Conservation (phyloP, 441 rosid genomes). For the Populus trichocarpa region DNA sequence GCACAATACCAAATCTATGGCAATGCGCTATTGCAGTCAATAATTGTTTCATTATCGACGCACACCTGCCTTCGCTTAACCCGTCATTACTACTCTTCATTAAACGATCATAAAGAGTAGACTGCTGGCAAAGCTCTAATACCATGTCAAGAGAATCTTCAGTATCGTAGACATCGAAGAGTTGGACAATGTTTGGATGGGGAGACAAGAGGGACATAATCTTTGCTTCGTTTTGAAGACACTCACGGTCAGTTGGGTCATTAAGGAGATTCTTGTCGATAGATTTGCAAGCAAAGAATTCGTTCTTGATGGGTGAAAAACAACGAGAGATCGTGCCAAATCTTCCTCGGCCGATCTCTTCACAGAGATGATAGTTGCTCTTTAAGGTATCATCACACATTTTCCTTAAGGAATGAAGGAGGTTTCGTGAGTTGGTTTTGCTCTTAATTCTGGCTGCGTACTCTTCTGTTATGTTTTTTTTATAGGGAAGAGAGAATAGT, state of each 20-base stretch:
- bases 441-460: not conserved
- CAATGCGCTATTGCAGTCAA: slow-evolving; percentile 48
- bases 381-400: slow-evolving; percentile 40
- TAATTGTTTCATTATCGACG: slow-evolving; percentile 35
- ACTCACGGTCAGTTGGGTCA: slow-evolving; percentile 70
- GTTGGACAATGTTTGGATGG: slow-evolving; percentile 59
- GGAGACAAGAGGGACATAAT: slow-evolving; percentile 68
- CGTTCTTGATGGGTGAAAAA: slow-evolving; percentile 43
- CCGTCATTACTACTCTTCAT: slow-evolving; percentile 12
- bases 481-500: not conserved
- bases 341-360: slow-evolving; percentile 83
- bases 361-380: slow-evolving; percentile 57
- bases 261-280: slow-evolving; percentile 52
- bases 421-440: not conserved
- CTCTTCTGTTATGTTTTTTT: not conserved
- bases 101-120: slow-evolving; percentile 38
- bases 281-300: slow-evolving; percentile 67
- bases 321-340: slow-evolving; percentile 76
- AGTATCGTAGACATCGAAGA: slow-evolving; percentile 62
- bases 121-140: slow-evolving; percentile 65
- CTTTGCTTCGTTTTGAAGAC: slow-evolving; percentile 68
- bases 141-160: slow-evolving; percentile 50
- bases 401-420: too few species aligned
- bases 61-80: slow-evolving; percentile 32
- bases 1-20: slow-evolving; percentile 49